Percentiles rank a stretch among this genome's conserved stretches.
Evolutionary conservation across 345 rosid genomes (phyloP).

Genomic region (Populus euphratica): DNA sequence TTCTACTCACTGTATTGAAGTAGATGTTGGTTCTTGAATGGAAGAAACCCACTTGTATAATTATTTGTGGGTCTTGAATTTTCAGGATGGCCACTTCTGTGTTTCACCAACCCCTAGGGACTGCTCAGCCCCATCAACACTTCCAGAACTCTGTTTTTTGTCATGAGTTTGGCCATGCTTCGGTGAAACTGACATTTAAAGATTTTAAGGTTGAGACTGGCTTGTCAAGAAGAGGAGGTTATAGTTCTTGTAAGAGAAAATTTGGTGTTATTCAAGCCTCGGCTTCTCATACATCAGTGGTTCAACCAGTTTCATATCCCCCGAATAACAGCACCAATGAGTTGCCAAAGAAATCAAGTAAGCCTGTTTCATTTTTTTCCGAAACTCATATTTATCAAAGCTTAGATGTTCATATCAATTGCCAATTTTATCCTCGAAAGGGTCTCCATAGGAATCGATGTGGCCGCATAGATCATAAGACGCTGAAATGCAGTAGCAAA

Average conservation of each 20-base stretch:
- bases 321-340: slow-evolving; percentile 39
- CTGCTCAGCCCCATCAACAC: slow-evolving; percentile 32
- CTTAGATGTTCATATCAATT: neutral
- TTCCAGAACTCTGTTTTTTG: slow-evolving; percentile 31
- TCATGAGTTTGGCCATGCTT: slow-evolving; percentile 28
- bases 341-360: slow-evolving; percentile 61
- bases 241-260: slow-evolving; percentile 26
- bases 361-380: slow-evolving; percentile 7
- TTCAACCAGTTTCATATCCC: slow-evolving; percentile 53
- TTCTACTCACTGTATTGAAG: neutral
- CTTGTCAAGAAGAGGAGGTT: slow-evolving; percentile 24
- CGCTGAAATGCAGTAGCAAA: neutral
- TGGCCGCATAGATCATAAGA: neutral
- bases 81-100: slow-evolving; percentile 68
- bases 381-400: neutral
- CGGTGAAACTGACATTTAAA: slow-evolving; percentile 30
- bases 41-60: neutral
- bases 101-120: slow-evolving; percentile 47
- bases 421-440: neutral
- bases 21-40: neutral
- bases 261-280: slow-evolving; percentile 42
- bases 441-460: neutral
- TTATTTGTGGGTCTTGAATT: slow-evolving; percentile 4
- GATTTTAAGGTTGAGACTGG: slow-evolving; percentile 33
- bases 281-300: slow-evolving; percentile 51